Evolutionary conservation across 1,139 yeast species (phyloP).

Genomic region (Candida neerlandica): DNA sequence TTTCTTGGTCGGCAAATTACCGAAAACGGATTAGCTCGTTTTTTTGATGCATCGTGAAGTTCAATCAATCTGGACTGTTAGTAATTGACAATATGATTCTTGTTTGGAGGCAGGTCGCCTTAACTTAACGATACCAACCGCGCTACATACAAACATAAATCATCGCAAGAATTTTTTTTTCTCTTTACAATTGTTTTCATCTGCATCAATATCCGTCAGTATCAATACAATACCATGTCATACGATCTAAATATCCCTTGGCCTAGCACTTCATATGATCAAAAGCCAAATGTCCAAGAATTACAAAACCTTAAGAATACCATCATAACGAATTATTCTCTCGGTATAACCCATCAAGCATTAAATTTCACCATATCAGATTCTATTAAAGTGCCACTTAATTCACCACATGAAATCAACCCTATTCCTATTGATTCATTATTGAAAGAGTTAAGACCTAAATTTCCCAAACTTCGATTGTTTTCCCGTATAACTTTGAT

Average conservation of each 20-base stretch:
- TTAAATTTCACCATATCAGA: slow-evolving; percentile 65
- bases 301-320: slow-evolving; percentile 48
- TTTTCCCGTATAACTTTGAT: slow-evolving; percentile 75
- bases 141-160: not conserved
- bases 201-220: not conserved
- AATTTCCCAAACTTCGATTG: slow-evolving; percentile 50
- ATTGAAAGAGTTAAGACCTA: slow-evolving; percentile 25
- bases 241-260: slow-evolving; percentile 83
- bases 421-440: slow-evolving; percentile 38
- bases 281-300: slow-evolving; percentile 43
- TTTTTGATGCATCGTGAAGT: too few relatives aligned
- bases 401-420: slow-evolving; percentile 33
- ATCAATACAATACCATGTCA: slow-evolving; percentile 20
- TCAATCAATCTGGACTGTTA: too few relatives aligned
- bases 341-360: slow-evolving; percentile 77
- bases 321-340: slow-evolving; percentile 54
- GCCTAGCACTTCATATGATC: slow-evolving; percentile 60
- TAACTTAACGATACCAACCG: too few relatives aligned
- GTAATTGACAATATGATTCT: not conserved
- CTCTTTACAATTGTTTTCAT: not conserved
- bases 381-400: slow-evolving; percentile 57
- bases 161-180: slow-evolving; percentile 2
- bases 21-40: not conserved
- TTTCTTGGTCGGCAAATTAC: too few relatives aligned
- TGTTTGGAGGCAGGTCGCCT: not conserved